Base-by-base conservation (phyloP, 2,329 filamentous ascomycete genomes). In the Diplodia corticola region DNA sequence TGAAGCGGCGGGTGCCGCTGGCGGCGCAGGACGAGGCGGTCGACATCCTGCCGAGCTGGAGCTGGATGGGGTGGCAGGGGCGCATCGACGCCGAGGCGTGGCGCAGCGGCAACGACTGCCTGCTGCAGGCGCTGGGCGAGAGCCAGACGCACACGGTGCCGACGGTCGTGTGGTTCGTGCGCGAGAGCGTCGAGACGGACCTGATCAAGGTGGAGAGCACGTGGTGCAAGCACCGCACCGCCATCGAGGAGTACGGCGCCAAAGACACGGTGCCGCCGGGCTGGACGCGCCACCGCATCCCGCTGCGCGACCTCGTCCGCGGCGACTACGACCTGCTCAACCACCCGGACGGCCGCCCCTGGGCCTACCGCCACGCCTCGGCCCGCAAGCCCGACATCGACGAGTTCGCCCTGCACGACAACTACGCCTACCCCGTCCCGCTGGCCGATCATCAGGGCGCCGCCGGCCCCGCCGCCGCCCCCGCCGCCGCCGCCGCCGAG, bases 11-110 rank as follows among this genome's bases (percentile, higher is more conserved):
- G n/a, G 17, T 35, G n/a, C 57, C 57, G n/a, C 26, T 26, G 13
- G n/a, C 33, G 13, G 37, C 33, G 24, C 55, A 60, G 10, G 55
- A 60, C 26, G 57, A 61, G 28, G 35, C 40, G 13, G n/a, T 6
- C 4, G 61, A 63, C 26, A 24, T 44, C 6, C 50, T 64, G 3
- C 61, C 61, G 12, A 54, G 33, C 10, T 69, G 68, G 68, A 68
- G 66, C 17, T 69, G 68, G 68, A 65, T 63, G 49, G 68, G 63
- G 26, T 69, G 68, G 68, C 51, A 69, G 57, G 68, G 68, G 5
- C 61, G 48, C 37, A 64, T 64, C 48, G 30, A 54, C 48, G 6
- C 35, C 5, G 22, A 15, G 5, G 24, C 48, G n/a, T 53, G 61
- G 48, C 37, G 53, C 7, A 61, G 57, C n/a, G 57, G 57, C 17